Conservation (phyloP, 176 grass and related monocot species). For the Panicum miliaceum region DNA sequence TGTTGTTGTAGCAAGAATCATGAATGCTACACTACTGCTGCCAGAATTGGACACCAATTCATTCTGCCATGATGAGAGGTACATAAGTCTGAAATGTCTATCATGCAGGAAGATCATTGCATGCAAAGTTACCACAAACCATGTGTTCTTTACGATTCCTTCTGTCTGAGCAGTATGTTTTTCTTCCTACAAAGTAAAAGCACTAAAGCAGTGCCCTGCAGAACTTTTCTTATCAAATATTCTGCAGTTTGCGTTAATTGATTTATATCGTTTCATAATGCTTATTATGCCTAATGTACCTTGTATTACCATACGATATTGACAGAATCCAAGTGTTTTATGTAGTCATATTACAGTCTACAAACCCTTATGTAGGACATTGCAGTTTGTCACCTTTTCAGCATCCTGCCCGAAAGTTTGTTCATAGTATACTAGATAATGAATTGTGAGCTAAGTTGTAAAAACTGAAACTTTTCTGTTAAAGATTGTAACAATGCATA, state of each 20-base stretch:
- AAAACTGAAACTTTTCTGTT: background rate
- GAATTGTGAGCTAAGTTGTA: background rate
- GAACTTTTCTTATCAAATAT: too few relatives aligned
- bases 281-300: too few relatives aligned
- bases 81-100: slow-evolving; percentile 32
- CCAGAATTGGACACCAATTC: slow-evolving; percentile 93
- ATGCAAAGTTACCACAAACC: slow-evolving; percentile 13
- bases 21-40: slow-evolving; percentile 90
- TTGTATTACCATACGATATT: too few relatives aligned
- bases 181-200: background rate
- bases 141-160: background rate
- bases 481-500: background rate
- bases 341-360: too few relatives aligned
- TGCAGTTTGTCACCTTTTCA: background rate
- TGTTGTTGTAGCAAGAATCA: slow-evolving; percentile 88
- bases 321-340: too few relatives aligned
- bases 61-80: slow-evolving; percentile 94
- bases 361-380: too few relatives aligned
- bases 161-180: background rate
- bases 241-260: too few relatives aligned
- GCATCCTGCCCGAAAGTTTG: background rate
- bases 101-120: background rate
- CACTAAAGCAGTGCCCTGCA: too few relatives aligned
- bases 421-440: background rate
- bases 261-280: too few relatives aligned